A percentile compares a stretch with the other conserved stretches of the same genome.
These are phyloP conservation scores for Hypoxylon crocopeplum DNA, from an alignment of 495 filamentous ascomycete species.

Conservation along the genomic window DNA sequence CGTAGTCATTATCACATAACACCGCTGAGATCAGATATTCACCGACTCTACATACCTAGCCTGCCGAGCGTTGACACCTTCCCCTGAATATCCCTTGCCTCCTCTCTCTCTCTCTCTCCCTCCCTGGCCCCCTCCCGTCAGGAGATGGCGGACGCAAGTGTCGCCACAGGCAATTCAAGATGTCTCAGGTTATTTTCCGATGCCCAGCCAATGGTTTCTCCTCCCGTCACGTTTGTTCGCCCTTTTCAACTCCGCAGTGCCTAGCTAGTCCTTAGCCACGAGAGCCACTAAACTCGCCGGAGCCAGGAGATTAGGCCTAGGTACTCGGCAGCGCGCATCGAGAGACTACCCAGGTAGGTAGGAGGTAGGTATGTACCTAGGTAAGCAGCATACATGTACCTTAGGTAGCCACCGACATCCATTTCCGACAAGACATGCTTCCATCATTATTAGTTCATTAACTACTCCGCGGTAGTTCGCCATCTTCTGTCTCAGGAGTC, in stretches of 20 bases:
- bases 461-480: background rate
- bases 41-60: background rate
- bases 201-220: no score
- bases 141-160: background rate
- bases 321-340: background rate
- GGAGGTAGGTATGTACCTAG: no score
- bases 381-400: no score
- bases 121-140: background rate
- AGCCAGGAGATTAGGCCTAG: slow-evolving; percentile 15
- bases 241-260: slow-evolving; percentile 5
- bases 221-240: background rate
- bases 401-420: background rate
- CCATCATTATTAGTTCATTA: background rate
- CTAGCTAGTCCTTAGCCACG: background rate
- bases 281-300: background rate
- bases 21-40: background rate
- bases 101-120: slow-evolving; percentile 12
- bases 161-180: background rate
- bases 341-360: background rate
- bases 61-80: background rate
- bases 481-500: no score
- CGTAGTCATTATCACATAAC: slow-evolving; percentile 4
- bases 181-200: no score
- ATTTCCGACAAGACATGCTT: slow-evolving; percentile 7
- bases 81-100: slow-evolving; percentile 17